These are phyloP conservation scores for Euphrasia arctica DNA, from an alignment of 305 asterid species.

Conservation along the genomic window DNA sequence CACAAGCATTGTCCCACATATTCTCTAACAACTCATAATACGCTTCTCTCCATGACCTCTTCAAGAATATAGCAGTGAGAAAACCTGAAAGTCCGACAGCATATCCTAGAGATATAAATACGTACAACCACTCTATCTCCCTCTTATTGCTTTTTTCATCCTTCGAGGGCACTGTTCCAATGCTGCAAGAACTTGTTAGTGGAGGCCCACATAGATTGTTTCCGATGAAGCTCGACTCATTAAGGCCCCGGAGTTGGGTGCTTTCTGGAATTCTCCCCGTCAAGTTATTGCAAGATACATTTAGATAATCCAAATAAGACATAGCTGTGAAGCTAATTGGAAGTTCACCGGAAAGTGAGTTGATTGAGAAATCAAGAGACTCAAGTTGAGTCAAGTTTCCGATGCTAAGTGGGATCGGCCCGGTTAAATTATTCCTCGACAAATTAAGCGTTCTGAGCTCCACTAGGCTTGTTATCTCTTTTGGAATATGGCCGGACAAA, in stretches of 20 bases:
- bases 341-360: constrained; percentile 30
- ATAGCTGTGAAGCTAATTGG: constrained; percentile 21
- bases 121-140: constrained; percentile 22
- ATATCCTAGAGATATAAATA: constrained; percentile 24
- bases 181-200: constrained; percentile 10
- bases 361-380: constrained; percentile 30
- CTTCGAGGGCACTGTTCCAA: neutral
- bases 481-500: constrained; percentile 2
- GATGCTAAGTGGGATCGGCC: constrained; percentile 28
- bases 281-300: constrained; percentile 15
- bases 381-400: constrained; percentile 34
- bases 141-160: neutral
- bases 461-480: neutral
- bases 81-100: constrained; percentile 26
- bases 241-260: neutral
- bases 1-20: constrained; percentile 21
- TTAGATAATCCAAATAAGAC: constrained; percentile 13
- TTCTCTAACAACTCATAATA: constrained; percentile 13
- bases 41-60: constrained; percentile 25
- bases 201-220: constrained; percentile 30
- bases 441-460: neutral
- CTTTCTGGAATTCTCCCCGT: constrained; percentile 20
- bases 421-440: constrained; percentile 25
- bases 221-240: constrained; percentile 12
- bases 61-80: constrained; percentile 18